Conservation (phyloP, 495 filamentous ascomycete genomes). For the Aspergillus hancockii region DNA sequence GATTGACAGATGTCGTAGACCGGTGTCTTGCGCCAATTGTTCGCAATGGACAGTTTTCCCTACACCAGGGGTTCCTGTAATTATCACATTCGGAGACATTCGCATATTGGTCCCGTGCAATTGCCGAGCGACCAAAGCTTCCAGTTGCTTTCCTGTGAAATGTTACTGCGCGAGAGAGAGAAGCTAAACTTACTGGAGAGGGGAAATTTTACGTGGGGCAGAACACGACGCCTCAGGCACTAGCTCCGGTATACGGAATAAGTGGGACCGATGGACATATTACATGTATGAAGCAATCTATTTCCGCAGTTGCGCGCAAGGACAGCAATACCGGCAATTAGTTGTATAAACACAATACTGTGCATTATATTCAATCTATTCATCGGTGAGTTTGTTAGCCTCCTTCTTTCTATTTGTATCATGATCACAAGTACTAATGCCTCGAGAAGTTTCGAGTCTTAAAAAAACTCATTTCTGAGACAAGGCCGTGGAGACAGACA, state of each 20-base stretch:
- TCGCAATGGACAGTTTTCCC: constrained; percentile 93
- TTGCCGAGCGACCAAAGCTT: background rate
- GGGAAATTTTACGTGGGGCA: constrained; percentile 13
- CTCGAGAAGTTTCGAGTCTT: background rate
- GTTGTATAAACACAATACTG: background rate
- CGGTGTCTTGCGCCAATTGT: constrained; percentile 67
- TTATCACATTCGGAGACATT: constrained; percentile 80
- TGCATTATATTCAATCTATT: too few relatives aligned
- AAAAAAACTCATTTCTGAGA: background rate
- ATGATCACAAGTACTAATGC: background rate
- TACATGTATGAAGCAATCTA: background rate
- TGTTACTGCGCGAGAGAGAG: background rate
- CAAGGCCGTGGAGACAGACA: constrained; percentile 3
- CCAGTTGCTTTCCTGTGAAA: background rate
- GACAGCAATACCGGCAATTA: background rate
- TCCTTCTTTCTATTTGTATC: background rate
- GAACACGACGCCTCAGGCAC: constrained; percentile 13
- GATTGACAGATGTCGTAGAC: constrained; percentile 82
- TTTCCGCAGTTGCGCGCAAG: too few relatives aligned
- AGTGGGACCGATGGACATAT: background rate
- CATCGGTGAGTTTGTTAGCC: background rate
- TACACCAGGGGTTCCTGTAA: constrained; percentile 93
- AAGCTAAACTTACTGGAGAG: background rate
- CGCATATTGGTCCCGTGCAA: constrained; percentile 41
- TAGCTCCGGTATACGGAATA: constrained; percentile 10